Evolutionary conservation across 164 flowering plant genomes (phyloP).

Genomic region (Cinnamomum chago): DNA sequence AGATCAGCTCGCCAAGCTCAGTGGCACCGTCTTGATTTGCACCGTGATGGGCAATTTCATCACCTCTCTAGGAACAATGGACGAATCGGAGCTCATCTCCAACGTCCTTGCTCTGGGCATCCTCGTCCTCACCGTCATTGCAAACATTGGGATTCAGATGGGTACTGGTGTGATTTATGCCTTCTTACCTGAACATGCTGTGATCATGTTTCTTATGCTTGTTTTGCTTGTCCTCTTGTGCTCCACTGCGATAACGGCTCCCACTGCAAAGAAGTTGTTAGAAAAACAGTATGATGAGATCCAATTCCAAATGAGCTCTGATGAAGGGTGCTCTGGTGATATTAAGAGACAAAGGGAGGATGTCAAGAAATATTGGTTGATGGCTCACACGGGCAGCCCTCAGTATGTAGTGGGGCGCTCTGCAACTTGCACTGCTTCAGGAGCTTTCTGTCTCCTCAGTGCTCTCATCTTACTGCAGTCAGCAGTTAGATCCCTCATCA

Average conservation of each 20-base stretch:
- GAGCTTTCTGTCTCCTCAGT: slow-evolving; percentile 42
- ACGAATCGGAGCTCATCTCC: slow-evolving; percentile 30
- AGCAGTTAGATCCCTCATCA: slow-evolving; percentile 32
- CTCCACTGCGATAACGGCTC: slow-evolving; percentile 7
- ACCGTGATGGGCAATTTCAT: slow-evolving; percentile 51
- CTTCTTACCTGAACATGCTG: slow-evolving; percentile 40
- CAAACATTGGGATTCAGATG: slow-evolving; percentile 49
- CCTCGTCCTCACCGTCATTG: slow-evolving; percentile 46
- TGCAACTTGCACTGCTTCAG: slow-evolving; percentile 47
- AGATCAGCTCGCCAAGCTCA: slow-evolving; percentile 62
- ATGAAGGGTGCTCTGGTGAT: not conserved
- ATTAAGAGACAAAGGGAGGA: slow-evolving; percentile 27
- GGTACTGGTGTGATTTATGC: slow-evolving; percentile 49
- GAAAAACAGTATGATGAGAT: slow-evolving; percentile 22
- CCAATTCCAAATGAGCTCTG: too few relatives aligned
- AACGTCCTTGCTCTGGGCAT: slow-evolving; percentile 52
- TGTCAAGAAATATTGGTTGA: slow-evolving; percentile 43
- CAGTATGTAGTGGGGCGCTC: slow-evolving; percentile 60
- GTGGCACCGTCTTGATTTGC: slow-evolving; percentile 48
- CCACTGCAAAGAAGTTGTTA: slow-evolving; percentile 30
- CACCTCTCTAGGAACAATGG: slow-evolving; percentile 58
- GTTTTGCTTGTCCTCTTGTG: slow-evolving; percentile 6
- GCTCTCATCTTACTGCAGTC: slow-evolving; percentile 38
- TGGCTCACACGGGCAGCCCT: slow-evolving; percentile 51
- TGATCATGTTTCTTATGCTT: slow-evolving; percentile 36